Evolutionary conservation across 129 eudicot genomes (phyloP).

Genomic region (Smallanthus sonchifolius): DNA sequence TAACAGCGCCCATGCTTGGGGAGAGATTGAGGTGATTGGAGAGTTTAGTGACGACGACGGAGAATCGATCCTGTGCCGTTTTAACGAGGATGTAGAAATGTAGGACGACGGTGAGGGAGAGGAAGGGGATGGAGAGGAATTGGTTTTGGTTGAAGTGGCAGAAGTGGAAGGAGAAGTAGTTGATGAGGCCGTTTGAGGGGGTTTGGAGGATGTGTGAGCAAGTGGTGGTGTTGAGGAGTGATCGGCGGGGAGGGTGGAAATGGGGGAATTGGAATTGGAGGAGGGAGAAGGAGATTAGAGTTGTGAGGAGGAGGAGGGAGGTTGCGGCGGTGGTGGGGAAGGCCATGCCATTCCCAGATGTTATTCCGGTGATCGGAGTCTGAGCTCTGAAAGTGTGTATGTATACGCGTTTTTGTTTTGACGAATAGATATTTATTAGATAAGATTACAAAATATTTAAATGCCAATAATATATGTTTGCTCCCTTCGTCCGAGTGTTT

Average conservation of each 20-base stretch:
- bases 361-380: conserved; percentile 28
- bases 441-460: no score
- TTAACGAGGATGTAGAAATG: conserved; percentile 71
- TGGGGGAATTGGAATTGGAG: conserved; percentile 13
- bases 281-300: conserved; percentile 45
- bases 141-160: conserved; percentile 55
- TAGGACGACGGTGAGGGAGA: conserved; percentile 44
- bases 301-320: conserved; percentile 32
- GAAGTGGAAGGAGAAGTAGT: conserved; percentile 60
- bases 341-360: conserved; percentile 30
- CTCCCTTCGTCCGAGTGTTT: no score
- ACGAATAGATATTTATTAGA: no score
- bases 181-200: conserved; percentile 50
- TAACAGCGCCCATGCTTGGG: conserved; percentile 83
- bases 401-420: conserved; percentile 18
- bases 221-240: conserved; percentile 42
- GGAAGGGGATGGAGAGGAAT: conserved; percentile 51
- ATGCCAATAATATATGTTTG: no score
- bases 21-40: conserved; percentile 45
- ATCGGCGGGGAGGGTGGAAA: conserved; percentile 38
- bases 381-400: not conserved
- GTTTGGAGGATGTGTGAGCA: conserved; percentile 35
- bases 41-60: conserved; percentile 68
- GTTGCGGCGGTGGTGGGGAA: conserved; percentile 25
- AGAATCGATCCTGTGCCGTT: conserved; percentile 76